These are phyloP conservation scores for Suillus discolor DNA, from an alignment of 768 basidiomycete species.

Conservation along the genomic window DNA sequence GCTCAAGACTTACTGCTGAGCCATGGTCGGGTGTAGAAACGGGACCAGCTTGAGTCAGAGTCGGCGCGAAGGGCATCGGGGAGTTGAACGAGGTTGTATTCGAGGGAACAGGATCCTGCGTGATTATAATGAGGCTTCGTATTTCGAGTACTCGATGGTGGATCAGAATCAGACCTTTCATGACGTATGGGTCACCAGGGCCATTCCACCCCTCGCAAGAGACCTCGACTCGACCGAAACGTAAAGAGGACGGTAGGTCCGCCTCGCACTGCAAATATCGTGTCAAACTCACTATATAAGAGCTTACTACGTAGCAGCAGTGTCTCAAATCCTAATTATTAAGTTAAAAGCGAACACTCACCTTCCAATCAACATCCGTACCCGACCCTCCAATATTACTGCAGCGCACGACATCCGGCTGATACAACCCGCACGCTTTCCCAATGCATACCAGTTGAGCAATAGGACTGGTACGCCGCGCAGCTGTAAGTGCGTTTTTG, in stretches of 20 bases:
- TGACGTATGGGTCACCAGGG: slow-evolving; percentile 80
- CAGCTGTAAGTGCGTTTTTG: slow-evolving; percentile 61
- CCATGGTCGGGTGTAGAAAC: slow-evolving; percentile 16
- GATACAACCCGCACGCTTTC: slow-evolving; percentile 71
- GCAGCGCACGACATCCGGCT: slow-evolving; percentile 87
- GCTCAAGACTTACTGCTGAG: slow-evolving; percentile 24
- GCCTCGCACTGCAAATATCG: slow-evolving; percentile 71
- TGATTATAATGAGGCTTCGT: slow-evolving; percentile 3
- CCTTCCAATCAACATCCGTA: slow-evolving; percentile 90
- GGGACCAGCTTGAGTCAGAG: slow-evolving; percentile 15
- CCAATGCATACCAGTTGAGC: slow-evolving; percentile 83
- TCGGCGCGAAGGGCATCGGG: slow-evolving; percentile 40
- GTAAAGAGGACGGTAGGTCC: slow-evolving; percentile 79
- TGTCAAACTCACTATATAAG: slow-evolving; percentile 11
- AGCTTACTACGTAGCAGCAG: background rate
- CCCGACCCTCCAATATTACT: slow-evolving; percentile 76
- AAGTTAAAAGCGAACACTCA: slow-evolving; percentile 31
- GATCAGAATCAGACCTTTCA: slow-evolving; percentile 63
- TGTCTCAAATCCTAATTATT: background rate
- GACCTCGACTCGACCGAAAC: slow-evolving; percentile 85
- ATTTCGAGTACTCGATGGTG: background rate
- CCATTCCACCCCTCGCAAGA: slow-evolving; percentile 90
- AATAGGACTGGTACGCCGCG: slow-evolving; percentile 68
- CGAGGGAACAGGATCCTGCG: slow-evolving; percentile 83
- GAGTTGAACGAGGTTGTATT: slow-evolving; percentile 79